phyloP scores from a whole-genome alignment of 1,284 basidiomycete species.

The Microbotryum saponariae region DNA sequence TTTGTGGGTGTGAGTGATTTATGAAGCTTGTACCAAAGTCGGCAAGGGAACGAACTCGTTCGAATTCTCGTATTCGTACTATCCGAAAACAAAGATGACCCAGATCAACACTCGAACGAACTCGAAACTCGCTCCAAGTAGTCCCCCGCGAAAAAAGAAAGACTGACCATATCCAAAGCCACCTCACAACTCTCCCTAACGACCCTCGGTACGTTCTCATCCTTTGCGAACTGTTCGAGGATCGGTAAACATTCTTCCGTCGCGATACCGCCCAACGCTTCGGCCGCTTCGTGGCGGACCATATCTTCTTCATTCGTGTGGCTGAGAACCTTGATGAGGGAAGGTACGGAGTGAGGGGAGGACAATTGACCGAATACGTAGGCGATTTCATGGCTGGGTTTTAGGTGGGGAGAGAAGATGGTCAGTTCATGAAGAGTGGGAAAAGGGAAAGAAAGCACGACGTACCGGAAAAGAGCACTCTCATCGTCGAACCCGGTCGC shows the following conservation, averaged over 20 bases:
- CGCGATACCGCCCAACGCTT: constrained; percentile 92
- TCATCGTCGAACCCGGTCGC: constrained; percentile 80
- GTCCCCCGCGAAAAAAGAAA: too few species aligned
- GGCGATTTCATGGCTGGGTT: constrained; percentile 89
- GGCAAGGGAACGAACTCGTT: constrained; percentile 71
- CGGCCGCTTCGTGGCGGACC: constrained; percentile 98
- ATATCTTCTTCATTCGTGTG: constrained; percentile 77
- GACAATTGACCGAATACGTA: constrained; percentile 97
- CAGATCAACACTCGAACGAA: too few species aligned
- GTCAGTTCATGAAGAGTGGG: neutral
- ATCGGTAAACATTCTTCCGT: constrained; percentile 79
- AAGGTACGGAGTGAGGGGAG: constrained; percentile 78
- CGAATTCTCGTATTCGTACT: constrained; percentile 73
- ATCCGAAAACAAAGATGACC: neutral
- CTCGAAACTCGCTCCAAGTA: too few species aligned
- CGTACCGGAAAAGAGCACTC: constrained; percentile 83
- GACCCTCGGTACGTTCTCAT: constrained; percentile 71
- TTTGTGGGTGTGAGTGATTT: too few species aligned
- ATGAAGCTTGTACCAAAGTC: neutral
- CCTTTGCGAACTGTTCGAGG: constrained; percentile 74
- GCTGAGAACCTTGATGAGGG: constrained; percentile 68
- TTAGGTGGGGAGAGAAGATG: too few species aligned
- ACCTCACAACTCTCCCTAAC: constrained; percentile 95
- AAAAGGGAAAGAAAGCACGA: constrained; percentile 48
- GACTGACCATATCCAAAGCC: constrained; percentile 74